These are phyloP conservation scores for Rutidosis leptorrhynchoides DNA, from an alignment of 129 eudicot genomes.

Conservation along the genomic window DNA sequence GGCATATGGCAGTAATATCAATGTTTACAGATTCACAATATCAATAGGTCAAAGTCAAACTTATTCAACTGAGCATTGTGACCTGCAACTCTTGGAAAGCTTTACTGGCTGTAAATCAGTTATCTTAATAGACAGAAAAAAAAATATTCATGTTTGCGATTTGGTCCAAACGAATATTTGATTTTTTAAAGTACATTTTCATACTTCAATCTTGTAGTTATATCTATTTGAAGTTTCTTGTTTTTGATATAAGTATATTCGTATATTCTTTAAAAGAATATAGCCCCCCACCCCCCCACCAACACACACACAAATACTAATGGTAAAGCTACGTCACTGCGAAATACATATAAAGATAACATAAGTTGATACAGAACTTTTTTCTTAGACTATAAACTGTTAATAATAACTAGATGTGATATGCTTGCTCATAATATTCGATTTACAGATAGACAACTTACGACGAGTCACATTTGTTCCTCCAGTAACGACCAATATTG, in stretches of 20 bases:
- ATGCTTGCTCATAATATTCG: constrained; percentile 14
- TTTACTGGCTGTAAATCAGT: not conserved
- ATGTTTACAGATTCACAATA: not conserved
- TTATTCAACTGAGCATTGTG: not conserved
- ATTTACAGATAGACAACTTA: constrained; percentile 32
- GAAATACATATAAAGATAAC: not conserved
- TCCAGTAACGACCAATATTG: constrained; percentile 75
- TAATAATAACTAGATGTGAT: not conserved
- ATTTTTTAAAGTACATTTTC: too few species aligned
- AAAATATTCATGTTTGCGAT: not conserved
- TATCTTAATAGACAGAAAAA: not conserved
- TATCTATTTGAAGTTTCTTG: too few species aligned
- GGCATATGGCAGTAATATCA: not conserved
- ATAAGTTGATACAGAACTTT: not conserved
- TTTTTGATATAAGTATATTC: too few species aligned
- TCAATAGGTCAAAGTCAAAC: not conserved
- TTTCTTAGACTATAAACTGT: not conserved
- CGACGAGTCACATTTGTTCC: constrained; percentile 69
- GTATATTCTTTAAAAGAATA: too few species aligned
- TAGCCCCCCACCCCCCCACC: too few species aligned
- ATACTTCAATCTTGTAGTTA: too few species aligned
- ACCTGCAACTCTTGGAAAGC: constrained; percentile 1
- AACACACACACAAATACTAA: too few species aligned
- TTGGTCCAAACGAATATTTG: too few species aligned
- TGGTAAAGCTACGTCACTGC: too few species aligned